These are phyloP conservation scores for Buddleja alternifolia DNA, from an alignment of 257 asterid genomes.

Conservation along the genomic window DNA sequence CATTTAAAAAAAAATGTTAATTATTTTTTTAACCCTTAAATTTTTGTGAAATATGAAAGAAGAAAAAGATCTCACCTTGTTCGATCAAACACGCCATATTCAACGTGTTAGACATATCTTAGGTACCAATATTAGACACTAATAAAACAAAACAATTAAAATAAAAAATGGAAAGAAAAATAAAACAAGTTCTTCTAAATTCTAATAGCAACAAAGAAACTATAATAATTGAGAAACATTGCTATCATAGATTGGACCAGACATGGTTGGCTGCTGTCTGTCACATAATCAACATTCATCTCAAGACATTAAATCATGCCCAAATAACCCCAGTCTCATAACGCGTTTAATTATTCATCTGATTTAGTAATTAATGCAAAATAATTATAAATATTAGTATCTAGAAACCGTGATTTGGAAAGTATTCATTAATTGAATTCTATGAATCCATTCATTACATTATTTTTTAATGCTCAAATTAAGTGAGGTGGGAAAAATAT, in stretches of 20 bases:
- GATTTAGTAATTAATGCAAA: background rate
- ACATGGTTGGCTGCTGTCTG: constrained; percentile 29
- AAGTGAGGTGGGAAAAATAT: no score
- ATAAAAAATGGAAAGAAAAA: background rate
- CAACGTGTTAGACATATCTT: background rate
- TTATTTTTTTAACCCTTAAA: no score
- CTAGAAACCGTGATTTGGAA: no score
- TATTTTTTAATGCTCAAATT: no score
- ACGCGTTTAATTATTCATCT: background rate
- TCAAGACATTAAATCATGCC: background rate
- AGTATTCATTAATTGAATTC: no score
- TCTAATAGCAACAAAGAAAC: constrained; percentile 12
- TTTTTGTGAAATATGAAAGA: background rate
- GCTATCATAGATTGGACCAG: background rate
- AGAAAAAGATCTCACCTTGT: background rate
- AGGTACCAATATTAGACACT: no score
- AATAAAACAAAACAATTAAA: constrained; percentile 14
- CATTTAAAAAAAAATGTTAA: no score
- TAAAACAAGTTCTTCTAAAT: constrained; percentile 11
- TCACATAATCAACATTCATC: background rate
- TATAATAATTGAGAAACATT: constrained; percentile 21
- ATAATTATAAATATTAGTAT: no score
- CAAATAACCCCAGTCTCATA: background rate
- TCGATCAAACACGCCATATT: background rate
- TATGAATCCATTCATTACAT: no score